phyloP scores from a whole-genome alignment of 73 alveolate species.

The Durusdinium trenchii region DNA sequence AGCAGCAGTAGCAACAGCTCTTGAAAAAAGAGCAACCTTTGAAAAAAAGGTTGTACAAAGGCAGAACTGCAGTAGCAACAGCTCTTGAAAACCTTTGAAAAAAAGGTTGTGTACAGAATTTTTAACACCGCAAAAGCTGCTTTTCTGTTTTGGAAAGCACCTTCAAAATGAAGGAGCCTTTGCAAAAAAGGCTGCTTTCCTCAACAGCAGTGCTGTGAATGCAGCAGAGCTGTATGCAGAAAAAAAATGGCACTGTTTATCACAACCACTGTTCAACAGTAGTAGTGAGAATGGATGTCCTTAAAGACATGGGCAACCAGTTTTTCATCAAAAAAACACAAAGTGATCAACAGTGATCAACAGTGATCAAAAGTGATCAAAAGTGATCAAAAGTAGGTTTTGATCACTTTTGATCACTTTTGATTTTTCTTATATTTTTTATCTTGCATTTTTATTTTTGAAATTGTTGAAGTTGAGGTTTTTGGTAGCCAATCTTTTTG shows the following conservation, averaged over 20 bases:
- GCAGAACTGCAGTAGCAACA: not conserved
- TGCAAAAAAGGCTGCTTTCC: not conserved
- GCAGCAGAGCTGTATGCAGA: not conserved
- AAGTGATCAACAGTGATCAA: not conserved
- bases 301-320: no score
- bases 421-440: not conserved
- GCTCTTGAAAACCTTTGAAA: not conserved
- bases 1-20: not conserved
- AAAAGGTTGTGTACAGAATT: not conserved
- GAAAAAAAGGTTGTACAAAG: not conserved
- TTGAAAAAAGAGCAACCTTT: not conserved
- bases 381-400: not conserved
- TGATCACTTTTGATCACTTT: not conserved
- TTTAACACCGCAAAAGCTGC: not conserved
- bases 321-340: no score
- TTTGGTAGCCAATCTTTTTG: no score
- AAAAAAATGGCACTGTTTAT: not conserved
- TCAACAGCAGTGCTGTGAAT: not conserved
- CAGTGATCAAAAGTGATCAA: not conserved
- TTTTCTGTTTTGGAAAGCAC: not conserved
- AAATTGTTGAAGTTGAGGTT: no score
- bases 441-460: no score
- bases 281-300: no score
- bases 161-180: slow-evolving; percentile 12
- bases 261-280: no score